These are phyloP conservation scores for Prinsepia uniflora DNA, from an alignment of 306 rosid species.

Conservation along the genomic window DNA sequence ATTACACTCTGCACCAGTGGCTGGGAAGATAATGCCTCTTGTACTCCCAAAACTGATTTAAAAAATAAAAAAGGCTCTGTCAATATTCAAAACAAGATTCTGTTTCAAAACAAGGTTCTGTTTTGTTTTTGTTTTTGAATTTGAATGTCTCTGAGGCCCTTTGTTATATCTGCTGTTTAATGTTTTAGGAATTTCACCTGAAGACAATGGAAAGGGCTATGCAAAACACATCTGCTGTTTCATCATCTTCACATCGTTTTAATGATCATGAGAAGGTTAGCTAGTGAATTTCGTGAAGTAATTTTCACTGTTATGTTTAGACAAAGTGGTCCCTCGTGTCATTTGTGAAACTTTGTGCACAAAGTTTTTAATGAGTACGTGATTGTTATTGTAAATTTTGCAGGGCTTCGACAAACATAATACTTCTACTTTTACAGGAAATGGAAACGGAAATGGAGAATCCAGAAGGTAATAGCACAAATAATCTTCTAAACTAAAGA, in stretches of 20 bases:
- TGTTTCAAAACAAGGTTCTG: conserved; percentile 6
- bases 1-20: conserved; percentile 5
- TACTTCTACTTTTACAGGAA: conserved; percentile 33
- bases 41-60: not conserved
- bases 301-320: conserved; percentile 18
- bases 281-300: conserved; percentile 11
- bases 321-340: not conserved
- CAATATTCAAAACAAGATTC: conserved; percentile 6
- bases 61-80: not conserved
- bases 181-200: conserved; percentile 72
- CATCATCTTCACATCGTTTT: conserved; percentile 51
- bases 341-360: not conserved
- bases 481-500: not conserved
- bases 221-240: conserved; percentile 56
- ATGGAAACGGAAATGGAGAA: conserved; percentile 44
- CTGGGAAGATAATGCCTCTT: not conserved
- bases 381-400: conserved; percentile 17
- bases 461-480: conserved; percentile 51
- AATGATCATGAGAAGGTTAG: conserved; percentile 46
- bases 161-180: conserved; percentile 19
- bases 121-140: not conserved
- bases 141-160: conserved; percentile 21
- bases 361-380: not conserved
- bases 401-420: conserved; percentile 55
- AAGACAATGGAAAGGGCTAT: conserved; percentile 85